These are phyloP conservation scores for Crepidotus variabilis DNA, from an alignment of 768 basidiomycete genomes.

Conservation along the genomic window DNA sequence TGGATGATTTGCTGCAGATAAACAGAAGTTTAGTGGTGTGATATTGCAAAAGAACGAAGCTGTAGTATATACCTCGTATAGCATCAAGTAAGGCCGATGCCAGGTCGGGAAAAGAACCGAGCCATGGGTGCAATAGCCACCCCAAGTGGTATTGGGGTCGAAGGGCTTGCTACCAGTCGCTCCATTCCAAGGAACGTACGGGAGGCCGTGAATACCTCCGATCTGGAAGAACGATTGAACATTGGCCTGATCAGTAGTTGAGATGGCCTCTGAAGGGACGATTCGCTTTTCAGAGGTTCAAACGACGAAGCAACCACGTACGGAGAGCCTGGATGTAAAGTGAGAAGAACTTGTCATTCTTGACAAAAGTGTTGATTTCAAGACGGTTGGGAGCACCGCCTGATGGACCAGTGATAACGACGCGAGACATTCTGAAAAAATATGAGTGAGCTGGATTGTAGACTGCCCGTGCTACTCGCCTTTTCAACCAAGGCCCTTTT, in stretches of 20 bases:
- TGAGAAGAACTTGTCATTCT: constrained; percentile 41
- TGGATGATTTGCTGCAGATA: constrained; percentile 43
- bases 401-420: constrained; percentile 25
- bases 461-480: not conserved
- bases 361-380: constrained; percentile 41
- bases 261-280: constrained; percentile 2
- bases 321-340: constrained; percentile 49
- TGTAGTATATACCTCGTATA: constrained; percentile 39
- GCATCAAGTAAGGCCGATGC: constrained; percentile 49
- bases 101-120: constrained; percentile 51
- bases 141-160: constrained; percentile 22
- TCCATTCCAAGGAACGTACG: constrained; percentile 38
- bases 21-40: not conserved
- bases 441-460: not conserved
- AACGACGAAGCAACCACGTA: constrained; percentile 18
- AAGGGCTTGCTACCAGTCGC: constrained; percentile 22
- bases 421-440: constrained; percentile 2
- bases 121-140: constrained; percentile 57
- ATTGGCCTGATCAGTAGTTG: not conserved
- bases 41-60: not conserved
- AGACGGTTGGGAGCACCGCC: constrained; percentile 33
- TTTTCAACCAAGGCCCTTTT: not conserved
- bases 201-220: constrained; percentile 49
- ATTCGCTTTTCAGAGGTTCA: not conserved
- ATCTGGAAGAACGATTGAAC: constrained; percentile 37